phyloP scores from a whole-genome alignment of 73 alveolate species.

The Tetrahymena borealis region DNA sequence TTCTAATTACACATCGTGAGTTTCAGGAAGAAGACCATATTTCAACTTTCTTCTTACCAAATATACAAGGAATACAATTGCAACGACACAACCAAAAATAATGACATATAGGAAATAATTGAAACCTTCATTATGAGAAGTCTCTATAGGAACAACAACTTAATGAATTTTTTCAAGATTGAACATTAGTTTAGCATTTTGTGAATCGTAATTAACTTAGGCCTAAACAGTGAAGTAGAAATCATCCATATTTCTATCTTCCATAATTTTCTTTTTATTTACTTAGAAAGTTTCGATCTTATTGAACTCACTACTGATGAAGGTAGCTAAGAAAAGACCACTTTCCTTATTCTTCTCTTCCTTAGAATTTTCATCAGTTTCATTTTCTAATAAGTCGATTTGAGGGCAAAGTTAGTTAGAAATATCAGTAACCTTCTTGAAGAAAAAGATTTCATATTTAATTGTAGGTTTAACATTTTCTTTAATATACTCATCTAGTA shows the following conservation, averaged over 20 bases:
- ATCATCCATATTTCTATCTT: neutral
- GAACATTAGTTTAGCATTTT: neutral
- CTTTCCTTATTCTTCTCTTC: neutral
- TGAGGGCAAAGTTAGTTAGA: neutral
- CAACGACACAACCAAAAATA: neutral
- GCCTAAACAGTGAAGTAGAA: neutral
- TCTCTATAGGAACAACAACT: neutral
- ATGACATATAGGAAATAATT: neutral
- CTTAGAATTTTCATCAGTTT: neutral
- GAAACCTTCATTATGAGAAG: neutral
- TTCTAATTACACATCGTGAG: neutral
- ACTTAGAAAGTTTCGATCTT: neutral
- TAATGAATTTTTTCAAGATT: neutral
- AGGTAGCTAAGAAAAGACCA: neutral
- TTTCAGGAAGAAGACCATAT: neutral
- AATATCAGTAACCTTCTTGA: neutral
- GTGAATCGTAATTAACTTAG: neutral
- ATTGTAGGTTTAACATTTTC: neutral
- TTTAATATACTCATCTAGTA: neutral
- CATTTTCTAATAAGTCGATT: neutral
- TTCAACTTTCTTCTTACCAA: neutral
- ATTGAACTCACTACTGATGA: neutral
- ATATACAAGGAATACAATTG: neutral
- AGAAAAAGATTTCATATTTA: neutral
- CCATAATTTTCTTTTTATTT: neutral